These are phyloP conservation scores for Allium sativum DNA, from an alignment of 106 monocot species.

Conservation along the genomic window DNA sequence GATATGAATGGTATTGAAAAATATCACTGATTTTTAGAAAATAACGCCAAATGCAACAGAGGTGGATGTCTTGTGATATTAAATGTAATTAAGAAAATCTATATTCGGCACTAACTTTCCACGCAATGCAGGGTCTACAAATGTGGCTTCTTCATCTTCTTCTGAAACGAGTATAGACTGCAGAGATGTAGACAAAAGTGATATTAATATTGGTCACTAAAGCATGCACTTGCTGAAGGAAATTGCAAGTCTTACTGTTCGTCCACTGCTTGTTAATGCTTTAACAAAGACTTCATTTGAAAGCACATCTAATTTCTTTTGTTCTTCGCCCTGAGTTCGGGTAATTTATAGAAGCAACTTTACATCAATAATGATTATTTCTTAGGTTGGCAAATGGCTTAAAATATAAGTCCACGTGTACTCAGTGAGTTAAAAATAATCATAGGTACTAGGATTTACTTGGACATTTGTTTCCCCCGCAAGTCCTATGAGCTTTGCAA, in stretches of 20 bases:
- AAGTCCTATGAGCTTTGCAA: slow-evolving; percentile 87
- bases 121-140: slow-evolving; percentile 73
- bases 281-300: slow-evolving; percentile 97
- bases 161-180: slow-evolving; percentile 90
- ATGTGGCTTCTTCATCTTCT: slow-evolving; percentile 88
- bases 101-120: slow-evolving; percentile 46
- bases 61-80: too few species aligned
- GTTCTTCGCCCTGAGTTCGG: slow-evolving; percentile 73
- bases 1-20: too few species aligned
- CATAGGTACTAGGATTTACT: slow-evolving; percentile 15
- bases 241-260: slow-evolving; percentile 43
- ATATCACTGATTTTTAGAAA: too few species aligned
- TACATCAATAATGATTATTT: too few species aligned
- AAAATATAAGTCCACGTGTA: too few species aligned
- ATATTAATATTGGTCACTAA: neutral
- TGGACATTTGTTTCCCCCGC: slow-evolving; percentile 94
- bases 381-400: too few species aligned
- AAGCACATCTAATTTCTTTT: slow-evolving; percentile 93
- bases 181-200: neutral
- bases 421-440: neutral
- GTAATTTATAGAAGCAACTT: neutral
- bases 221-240: neutral
- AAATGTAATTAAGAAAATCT: neutral
- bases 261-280: slow-evolving; percentile 74
- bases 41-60: too few species aligned